Percentiles rank a stretch among this genome's conserved stretches.
These are phyloP conservation scores for Lecanosticta acicola DNA, from an alignment of 2,329 filamentous ascomycete genomes.

Conservation along the genomic window DNA sequence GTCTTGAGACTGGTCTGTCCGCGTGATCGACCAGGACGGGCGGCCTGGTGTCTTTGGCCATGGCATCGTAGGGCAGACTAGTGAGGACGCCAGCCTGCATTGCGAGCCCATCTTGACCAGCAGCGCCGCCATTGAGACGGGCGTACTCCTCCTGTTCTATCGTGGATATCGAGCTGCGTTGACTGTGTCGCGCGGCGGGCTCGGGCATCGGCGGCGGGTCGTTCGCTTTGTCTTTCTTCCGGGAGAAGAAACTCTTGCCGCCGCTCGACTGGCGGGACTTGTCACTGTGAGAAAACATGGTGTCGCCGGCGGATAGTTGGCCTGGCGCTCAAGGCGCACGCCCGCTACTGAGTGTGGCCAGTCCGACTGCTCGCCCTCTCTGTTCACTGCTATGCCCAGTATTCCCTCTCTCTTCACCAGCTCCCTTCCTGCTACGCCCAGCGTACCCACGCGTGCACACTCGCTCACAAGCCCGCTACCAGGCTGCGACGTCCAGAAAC, in stretches of 20 bases:
- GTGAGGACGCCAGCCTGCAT: constrained; percentile 78
- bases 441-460: no score
- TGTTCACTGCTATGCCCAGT: background rate
- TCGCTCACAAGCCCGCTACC: background rate
- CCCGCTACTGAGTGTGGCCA: constrained; percentile 6
- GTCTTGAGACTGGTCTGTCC: constrained; percentile 53
- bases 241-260: constrained; percentile 79
- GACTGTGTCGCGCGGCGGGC: constrained; percentile 63
- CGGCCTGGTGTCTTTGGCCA: constrained; percentile 59
- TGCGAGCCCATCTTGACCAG: constrained; percentile 53
- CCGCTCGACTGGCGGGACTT: constrained; percentile 78
- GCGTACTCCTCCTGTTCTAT: constrained; percentile 26
- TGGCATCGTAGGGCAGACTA: constrained; percentile 77
- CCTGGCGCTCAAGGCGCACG: constrained; percentile 16
- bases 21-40: constrained; percentile 70
- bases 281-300: constrained; percentile 50
- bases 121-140: background rate
- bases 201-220: constrained; percentile 58
- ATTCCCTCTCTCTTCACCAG: background rate
- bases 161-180: constrained; percentile 53
- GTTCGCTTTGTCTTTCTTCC: constrained; percentile 72
- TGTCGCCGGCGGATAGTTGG: constrained; percentile 8
- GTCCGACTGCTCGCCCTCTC: constrained; percentile 1
- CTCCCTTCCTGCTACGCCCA: background rate
- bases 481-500: background rate